Base-by-base conservation (phyloP, 208 protist species). In the Crithidia expoeki region DNA sequence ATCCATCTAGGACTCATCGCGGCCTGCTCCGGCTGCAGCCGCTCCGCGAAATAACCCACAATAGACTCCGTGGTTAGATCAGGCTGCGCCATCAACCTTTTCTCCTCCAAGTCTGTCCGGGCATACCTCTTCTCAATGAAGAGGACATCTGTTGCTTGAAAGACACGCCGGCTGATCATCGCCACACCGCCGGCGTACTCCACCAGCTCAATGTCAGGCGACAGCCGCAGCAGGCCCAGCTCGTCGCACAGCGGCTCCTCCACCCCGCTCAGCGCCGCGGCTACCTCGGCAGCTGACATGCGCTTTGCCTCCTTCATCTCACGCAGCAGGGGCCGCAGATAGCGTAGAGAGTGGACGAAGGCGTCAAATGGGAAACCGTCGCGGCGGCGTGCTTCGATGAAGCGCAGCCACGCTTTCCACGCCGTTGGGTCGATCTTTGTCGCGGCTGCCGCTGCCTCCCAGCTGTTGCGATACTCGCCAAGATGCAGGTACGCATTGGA, bases 91-190 rank as follows among this genome's bases (percentile, higher is more conserved):
- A 57, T 79, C 27, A 93, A 52, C 30, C 68, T 67, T 34, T 64
- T 27, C 57, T 91, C 83, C 28, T 80, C 65, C 49, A 93, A 87
- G 47, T 71, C 57, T 16, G 84, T 82, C 47, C 75, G 42, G 14
- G 62, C 76, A 76, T 91, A 93, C 74, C 85, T 83, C 40, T 85
- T 81, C 62, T 95, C 86, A 0, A 89, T 73, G 49, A 95, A 90
- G 55, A 95, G 50, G 14, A 93, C 83, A 7, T 95, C 86, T 50
- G 76, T 82, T 10, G 86, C 56, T 60, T 85, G 81, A 51, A 93
- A 88, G 60, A 66, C 49, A 4, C 76, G 78, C 1, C 79, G 85
- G 44, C 83, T 88, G 28, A 95, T 72, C 67, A 95, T 84, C 47
- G 81, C 90, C n/a, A 93, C 76, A 30, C 90, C 90, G 38, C 85